Evolutionary conservation across 768 basidiomycete genomes (phyloP), one percentile per base, ranked within the genome.

Genomic region (Hortiboletus campestris): DNA sequence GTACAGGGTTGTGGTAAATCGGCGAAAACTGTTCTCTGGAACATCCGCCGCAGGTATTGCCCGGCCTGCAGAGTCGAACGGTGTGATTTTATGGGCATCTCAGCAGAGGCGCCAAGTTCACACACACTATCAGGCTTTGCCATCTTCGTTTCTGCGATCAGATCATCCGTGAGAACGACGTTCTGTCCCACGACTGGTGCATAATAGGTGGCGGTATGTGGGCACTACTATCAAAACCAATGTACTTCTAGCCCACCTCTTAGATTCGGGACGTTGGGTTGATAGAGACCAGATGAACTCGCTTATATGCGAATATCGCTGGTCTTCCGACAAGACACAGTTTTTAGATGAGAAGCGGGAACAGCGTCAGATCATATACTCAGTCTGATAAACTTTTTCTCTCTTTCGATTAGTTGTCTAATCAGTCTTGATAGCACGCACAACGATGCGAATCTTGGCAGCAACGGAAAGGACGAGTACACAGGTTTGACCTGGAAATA

Each of bases 1-100:
- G 28, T 35, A 6, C 29, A 64, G 63, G 41, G 48, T 1, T 64
- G 63, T 19, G 52, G 51, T 25, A 58, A 59, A 44, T 13, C 46
- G 0, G 52, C 59, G 6, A 49, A 47, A 40, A 19, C 46, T 0
- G 22, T 64, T 34, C 34, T 65, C 5, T 64, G 63, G 63, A 43
- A 53, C 17, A 49, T 61, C 7, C 63, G 63, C 14, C 63, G 53
- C 35, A 64, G 63, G 43, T 64, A 58, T 35, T 64, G 63, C 19
- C 50, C 56, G 0, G 16, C 42, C 11, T 64, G 63, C 44, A 61
- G 42, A 41, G 12, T 19, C n/a, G 22, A 35, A 42, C 42, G 57
- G 63, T 65, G 54, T 22, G 56, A 13, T 22, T 49, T 43, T 2
- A 1, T 28, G 20, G 11, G 39, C 9, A 13, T 32, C 43, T 53